These are phyloP conservation scores for Mortierella sp. DNA, from an alignment of 371 early-diverging fungal genomes.

Conservation along the genomic window DNA sequence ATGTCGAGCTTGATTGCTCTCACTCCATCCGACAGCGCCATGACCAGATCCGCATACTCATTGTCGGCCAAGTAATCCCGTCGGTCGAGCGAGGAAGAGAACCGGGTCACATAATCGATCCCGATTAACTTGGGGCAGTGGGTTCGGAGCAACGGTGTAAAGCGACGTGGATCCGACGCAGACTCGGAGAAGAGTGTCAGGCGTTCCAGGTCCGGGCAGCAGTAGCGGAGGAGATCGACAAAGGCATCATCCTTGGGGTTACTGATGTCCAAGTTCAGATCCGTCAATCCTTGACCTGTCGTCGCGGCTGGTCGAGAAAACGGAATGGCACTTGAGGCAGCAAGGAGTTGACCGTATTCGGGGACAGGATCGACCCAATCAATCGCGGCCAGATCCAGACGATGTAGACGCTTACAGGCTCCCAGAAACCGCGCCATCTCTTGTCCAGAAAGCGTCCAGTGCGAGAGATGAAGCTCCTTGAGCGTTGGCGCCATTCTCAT, in stretches of 20 bases:
- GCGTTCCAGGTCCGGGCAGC: constrained; percentile 33
- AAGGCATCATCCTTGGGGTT: constrained; percentile 33
- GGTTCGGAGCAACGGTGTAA: constrained; percentile 29
- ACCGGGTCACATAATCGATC: constrained; percentile 37
- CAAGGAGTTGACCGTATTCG: neutral
- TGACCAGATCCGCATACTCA: constrained; percentile 36
- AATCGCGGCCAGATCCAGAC: constrained; percentile 25
- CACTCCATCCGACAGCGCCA: constrained; percentile 8
- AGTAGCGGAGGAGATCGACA: constrained; percentile 25
- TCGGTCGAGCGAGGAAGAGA: constrained; percentile 23
- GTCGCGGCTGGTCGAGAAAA: neutral
- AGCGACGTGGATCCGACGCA: constrained; percentile 24
- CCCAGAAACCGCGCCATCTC: constrained; percentile 27
- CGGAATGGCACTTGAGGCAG: too few species aligned
- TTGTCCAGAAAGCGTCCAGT: constrained; percentile 37
- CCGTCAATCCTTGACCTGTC: constrained; percentile 13
- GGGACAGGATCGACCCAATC: constrained; percentile 34
- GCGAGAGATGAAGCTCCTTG: constrained; percentile 33
- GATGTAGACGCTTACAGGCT: constrained; percentile 18
- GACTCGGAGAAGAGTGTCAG: constrained; percentile 38
- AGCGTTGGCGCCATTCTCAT: constrained; percentile 35
- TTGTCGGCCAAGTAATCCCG: constrained; percentile 37
- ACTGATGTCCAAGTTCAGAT: constrained; percentile 34
- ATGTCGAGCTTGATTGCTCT: constrained; percentile 34
- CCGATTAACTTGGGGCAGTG: constrained; percentile 22